phyloP scores from a whole-genome alignment of 1,139 yeast genomes.

The Saccharomycopsis hybrid region DNA sequence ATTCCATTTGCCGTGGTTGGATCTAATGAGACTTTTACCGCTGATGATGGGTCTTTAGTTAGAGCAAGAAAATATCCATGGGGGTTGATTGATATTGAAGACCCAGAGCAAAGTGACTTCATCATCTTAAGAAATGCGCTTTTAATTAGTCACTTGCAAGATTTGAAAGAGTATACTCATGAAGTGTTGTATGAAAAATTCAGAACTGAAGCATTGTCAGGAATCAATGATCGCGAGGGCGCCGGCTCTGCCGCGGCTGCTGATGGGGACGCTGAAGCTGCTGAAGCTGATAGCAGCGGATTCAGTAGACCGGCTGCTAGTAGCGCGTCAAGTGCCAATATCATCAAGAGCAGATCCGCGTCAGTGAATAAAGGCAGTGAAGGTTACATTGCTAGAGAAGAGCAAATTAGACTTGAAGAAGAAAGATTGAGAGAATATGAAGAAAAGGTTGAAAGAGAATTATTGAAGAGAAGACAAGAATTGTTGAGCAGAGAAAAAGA shows the following conservation, averaged over 20 bases:
- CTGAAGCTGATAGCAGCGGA: slow-evolving; percentile 17
- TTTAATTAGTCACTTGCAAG: slow-evolving; percentile 88
- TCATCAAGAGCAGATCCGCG: slow-evolving; percentile 21
- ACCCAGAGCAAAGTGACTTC: slow-evolving; percentile 78
- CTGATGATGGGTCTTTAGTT: slow-evolving; percentile 49
- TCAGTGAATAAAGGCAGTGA: slow-evolving; percentile 30
- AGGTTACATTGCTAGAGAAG: slow-evolving; percentile 63
- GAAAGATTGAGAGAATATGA: slow-evolving; percentile 74
- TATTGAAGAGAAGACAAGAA: slow-evolving; percentile 77
- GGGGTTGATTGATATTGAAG: slow-evolving; percentile 88
- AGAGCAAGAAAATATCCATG: slow-evolving; percentile 91
- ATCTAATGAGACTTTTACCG: slow-evolving; percentile 54
- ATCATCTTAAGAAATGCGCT: slow-evolving; percentile 75
- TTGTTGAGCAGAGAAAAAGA: slow-evolving; percentile 85
- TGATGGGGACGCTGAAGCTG: slow-evolving; percentile 7
- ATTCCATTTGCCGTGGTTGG: slow-evolving; percentile 90
- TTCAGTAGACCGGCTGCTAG: not conserved
- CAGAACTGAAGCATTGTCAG: slow-evolving; percentile 81
- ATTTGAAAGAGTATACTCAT: slow-evolving; percentile 87
- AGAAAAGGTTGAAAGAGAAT: slow-evolving; percentile 84
- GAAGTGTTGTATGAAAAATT: slow-evolving; percentile 87
- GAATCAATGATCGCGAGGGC: slow-evolving; percentile 25
- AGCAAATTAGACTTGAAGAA: slow-evolving; percentile 73
- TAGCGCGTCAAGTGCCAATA: slow-evolving; percentile 5
- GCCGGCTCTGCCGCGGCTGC: slow-evolving; percentile 9